These are phyloP conservation scores for Yamadazyma nakazawae DNA, from an alignment of 805 yeast species.

Conservation along the genomic window DNA sequence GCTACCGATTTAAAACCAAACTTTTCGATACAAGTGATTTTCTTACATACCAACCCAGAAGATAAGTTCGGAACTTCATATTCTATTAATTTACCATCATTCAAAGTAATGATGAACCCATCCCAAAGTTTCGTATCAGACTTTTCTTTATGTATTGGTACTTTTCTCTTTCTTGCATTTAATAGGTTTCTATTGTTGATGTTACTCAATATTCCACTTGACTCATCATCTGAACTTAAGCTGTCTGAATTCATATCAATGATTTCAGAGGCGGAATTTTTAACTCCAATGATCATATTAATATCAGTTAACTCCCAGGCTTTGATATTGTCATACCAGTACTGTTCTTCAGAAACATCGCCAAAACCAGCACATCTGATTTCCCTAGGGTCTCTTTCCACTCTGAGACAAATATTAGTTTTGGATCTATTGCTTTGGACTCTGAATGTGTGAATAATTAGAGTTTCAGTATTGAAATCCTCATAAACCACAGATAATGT, in stretches of 20 bases:
- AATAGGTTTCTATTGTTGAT: background rate
- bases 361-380: constrained; percentile 86
- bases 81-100: constrained; percentile 58
- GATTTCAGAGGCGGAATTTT: constrained; percentile 15
- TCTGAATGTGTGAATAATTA: constrained; percentile 70
- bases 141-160: background rate
- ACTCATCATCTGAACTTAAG: constrained; percentile 13
- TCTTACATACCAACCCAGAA: constrained; percentile 44
- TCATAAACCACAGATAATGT: constrained; percentile 73
- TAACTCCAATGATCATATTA: constrained; percentile 66
- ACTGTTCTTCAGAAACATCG: constrained; percentile 64
- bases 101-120: constrained; percentile 69
- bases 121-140: constrained; percentile 49
- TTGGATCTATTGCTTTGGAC: constrained; percentile 68
- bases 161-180: background rate
- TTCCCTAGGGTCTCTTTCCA: constrained; percentile 90
- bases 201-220: background rate
- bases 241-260: constrained; percentile 2
- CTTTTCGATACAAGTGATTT: constrained; percentile 58
- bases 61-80: constrained; percentile 56
- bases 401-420: constrained; percentile 78
- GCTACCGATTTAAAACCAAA: constrained; percentile 79
- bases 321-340: constrained; percentile 64
- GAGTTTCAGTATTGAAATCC: constrained; percentile 50
- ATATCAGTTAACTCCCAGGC: constrained; percentile 79